Base-by-base conservation (phyloP, 2,329 filamentous ascomycete species). In the Metarhizium rileyi region DNA sequence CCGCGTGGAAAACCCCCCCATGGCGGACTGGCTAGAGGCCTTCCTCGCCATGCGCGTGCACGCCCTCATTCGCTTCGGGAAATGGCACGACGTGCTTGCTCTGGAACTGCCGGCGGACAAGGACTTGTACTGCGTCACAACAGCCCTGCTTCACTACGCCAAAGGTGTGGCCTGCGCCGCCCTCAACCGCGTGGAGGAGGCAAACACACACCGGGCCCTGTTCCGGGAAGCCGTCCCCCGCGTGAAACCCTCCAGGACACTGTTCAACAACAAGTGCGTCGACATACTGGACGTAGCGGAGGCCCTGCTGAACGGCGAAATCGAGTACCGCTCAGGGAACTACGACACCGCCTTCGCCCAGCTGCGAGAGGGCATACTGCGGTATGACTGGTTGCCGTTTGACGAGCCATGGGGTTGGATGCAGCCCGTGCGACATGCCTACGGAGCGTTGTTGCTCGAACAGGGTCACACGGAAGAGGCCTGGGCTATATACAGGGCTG, bases 321-420 rank as follows among this genome's bases (percentile, higher is more conserved):
- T 90, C 6, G 80, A 82, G 48, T 91, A 90, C 57, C 80, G 86
- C 1, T 70, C 70, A 3, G 75, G 74, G 0, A 75, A 83, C 46
- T 74, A 76, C 48, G 73, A 79, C 0, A 44, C 61, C 0, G 85
- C 84, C 0, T 88, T 86, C 59, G 58, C 66, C 3, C 71, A 78
- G 47, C 68, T 90, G 3, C 72, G 75, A 1, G 69, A 68, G 10
- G 75, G 83, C 0, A 78, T 86, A 22, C 59, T 66, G 1, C 70
- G 77, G 2, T 82, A 87, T 53, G 83, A 86, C 57, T 65, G 62
- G 0, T 70, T 89, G 26, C 80, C 79, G 0, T 89, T 86, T 53
- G 81, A 84, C 45, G 86, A 90, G 61, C 86, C 86, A 0, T 88
- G 84, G 84, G 83, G 82, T 0, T 89, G 85, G 84, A 87, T 89